Evolutionary conservation across 2,329 filamentous ascomycete species (phyloP).

Genomic region (Oidium heveae): DNA sequence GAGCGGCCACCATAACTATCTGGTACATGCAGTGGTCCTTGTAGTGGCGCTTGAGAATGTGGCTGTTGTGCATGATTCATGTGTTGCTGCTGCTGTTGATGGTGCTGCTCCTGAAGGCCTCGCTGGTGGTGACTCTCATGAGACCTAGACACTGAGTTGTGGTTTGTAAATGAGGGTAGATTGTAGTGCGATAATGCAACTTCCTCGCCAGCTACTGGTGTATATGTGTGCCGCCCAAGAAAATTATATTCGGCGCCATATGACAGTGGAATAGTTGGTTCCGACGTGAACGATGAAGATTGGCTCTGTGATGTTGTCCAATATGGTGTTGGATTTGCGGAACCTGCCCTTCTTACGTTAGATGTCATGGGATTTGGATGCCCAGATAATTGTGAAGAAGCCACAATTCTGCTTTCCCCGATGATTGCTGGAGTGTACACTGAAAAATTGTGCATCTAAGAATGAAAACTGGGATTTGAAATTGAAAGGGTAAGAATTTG

Average conservation of each 20-base stretch:
- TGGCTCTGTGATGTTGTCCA: constrained; percentile 15
- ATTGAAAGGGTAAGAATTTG: constrained; percentile 44
- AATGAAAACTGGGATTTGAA: constrained; percentile 30
- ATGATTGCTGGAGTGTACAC: constrained; percentile 21
- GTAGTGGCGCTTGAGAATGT: constrained; percentile 21
- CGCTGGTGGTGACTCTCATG: constrained; percentile 9
- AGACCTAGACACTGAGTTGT: background rate
- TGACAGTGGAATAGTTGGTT: constrained; percentile 14
- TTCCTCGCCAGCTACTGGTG: constrained; percentile 17
- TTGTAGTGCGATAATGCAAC: background rate
- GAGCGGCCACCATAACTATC: constrained; percentile 29
- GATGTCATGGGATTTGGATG: constrained; percentile 35
- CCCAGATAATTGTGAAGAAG: constrained; percentile 10
- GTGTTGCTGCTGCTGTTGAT: constrained; percentile 16
- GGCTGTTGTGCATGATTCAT: constrained; percentile 21
- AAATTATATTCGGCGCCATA: constrained; percentile 16
- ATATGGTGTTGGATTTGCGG: constrained; percentile 25
- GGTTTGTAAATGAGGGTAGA: background rate
- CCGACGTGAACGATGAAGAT: constrained; percentile 29
- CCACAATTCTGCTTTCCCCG: constrained; percentile 17
- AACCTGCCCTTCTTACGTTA: constrained; percentile 32
- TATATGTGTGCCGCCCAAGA: constrained; percentile 26
- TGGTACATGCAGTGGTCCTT: constrained; percentile 30
- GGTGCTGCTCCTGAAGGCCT: constrained; percentile 6
- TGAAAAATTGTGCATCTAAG: constrained; percentile 25